Evolutionary conservation across 2,329 filamentous ascomycete genomes (phyloP).

Genomic region (Xylaria hypoxylon): DNA sequence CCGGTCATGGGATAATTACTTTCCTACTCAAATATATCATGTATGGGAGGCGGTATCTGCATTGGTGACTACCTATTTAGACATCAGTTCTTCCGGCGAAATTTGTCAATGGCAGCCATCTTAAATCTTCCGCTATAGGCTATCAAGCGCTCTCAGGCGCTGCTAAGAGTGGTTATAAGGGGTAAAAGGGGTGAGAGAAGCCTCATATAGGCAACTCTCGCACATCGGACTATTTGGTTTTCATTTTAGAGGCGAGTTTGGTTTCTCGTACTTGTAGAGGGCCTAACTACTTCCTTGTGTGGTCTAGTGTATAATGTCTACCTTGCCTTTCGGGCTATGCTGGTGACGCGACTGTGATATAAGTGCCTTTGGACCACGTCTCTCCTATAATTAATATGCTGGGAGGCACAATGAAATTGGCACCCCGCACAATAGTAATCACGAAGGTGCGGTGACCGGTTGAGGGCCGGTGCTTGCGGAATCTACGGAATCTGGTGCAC

Average conservation of each 20-base stretch:
- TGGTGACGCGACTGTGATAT: not conserved
- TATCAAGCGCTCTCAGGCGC: too few relatives aligned
- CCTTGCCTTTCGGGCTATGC: not conserved
- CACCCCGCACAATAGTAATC: not conserved
- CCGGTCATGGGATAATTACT: too few relatives aligned
- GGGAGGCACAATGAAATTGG: not conserved
- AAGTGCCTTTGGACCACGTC: not conserved
- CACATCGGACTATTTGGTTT: not conserved
- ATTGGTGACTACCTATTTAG: not conserved
- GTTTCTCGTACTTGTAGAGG: not conserved
- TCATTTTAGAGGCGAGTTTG: not conserved
- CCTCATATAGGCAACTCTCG: not conserved
- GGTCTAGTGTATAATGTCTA: not conserved
- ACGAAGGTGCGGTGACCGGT: slow-evolving; percentile 6
- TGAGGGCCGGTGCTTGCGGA: slow-evolving; percentile 3
- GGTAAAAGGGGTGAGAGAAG: not conserved
- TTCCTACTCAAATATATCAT: not conserved
- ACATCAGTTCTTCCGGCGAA: not conserved
- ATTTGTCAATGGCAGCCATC: too few relatives aligned
- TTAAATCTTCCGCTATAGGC: too few relatives aligned
- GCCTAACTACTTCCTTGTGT: not conserved
- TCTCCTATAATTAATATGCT: not conserved
- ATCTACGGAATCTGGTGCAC: not conserved
- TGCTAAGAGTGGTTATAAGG: not conserved
- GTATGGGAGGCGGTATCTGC: not conserved